Conservation (phyloP, 2,329 filamentous ascomycete genomes). For the Paraphoma chrysanthemicola region DNA sequence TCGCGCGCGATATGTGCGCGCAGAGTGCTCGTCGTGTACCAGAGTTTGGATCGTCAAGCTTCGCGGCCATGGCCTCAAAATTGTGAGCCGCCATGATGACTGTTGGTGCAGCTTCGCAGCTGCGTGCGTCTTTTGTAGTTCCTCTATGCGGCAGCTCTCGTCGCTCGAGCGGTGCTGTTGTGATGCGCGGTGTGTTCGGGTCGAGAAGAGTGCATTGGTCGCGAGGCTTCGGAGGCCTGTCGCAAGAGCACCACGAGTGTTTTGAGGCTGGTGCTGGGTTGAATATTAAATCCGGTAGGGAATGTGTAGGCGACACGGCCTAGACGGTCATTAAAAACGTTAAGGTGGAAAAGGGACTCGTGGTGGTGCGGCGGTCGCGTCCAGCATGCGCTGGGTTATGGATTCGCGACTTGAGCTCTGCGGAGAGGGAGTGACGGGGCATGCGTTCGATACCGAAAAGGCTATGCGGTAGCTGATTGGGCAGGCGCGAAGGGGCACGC, state of each 20-base stretch:
- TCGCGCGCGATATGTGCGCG: background rate
- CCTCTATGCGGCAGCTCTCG: slow-evolving; percentile 10
- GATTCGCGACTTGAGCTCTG: slow-evolving; percentile 36
- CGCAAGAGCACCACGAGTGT: slow-evolving; percentile 14
- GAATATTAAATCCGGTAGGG: slow-evolving; percentile 28
- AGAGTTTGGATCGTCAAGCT: slow-evolving; percentile 53
- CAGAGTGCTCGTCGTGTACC: slow-evolving; percentile 29
- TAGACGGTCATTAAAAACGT: slow-evolving; percentile 39
- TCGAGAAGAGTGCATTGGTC: slow-evolving; percentile 34
- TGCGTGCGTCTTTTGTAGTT: slow-evolving; percentile 22
- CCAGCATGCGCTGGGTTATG: slow-evolving; percentile 34
- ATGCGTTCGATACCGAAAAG: slow-evolving; percentile 9
- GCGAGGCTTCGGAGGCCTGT: slow-evolving; percentile 24
- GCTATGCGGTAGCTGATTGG: slow-evolving; percentile 12
- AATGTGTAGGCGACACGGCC: slow-evolving; percentile 28
- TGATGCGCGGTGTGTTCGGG: slow-evolving; percentile 16
- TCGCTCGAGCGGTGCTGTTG: slow-evolving; percentile 16
- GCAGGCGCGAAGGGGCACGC: background rate
- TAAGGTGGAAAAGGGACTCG: slow-evolving; percentile 28
- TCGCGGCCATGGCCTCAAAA: slow-evolving; percentile 55
- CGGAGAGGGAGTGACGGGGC: slow-evolving; percentile 17
- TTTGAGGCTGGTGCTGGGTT: slow-evolving; percentile 6
- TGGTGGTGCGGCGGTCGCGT: slow-evolving; percentile 37
- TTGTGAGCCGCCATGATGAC: slow-evolving; percentile 49
- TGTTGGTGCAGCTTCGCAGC: slow-evolving; percentile 29